Evolutionary conservation across 768 basidiomycete genomes (phyloP), one percentile per base, ranked within the genome.

Genomic region (Roridomyces roridus): DNA sequence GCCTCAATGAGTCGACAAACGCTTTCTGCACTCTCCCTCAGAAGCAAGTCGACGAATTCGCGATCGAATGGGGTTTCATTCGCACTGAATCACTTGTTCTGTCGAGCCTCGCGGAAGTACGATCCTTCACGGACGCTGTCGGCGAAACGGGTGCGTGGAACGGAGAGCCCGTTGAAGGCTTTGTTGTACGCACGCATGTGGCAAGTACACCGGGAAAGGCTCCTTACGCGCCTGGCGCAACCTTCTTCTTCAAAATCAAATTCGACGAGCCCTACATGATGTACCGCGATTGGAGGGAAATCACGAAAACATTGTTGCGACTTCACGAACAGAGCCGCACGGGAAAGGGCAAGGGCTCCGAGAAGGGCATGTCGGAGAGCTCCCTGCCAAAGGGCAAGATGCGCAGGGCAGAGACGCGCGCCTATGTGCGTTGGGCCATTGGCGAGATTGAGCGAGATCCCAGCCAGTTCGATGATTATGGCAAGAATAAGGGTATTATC

Each of bases 201-300:
- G 40, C 71, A 42, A 66, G 65, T 51, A 72, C 68, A 17, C 74
- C 72, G 20, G 66, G 62, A n/a, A 57, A 67, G 17, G 80, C 84
- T 1, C 95, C 94, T 0, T 97, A 98, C 67, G 70, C 79, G 0
- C 72, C 87, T 1, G 92, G 89, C 26, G 85, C 90, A 2, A 89
- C 93, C 0, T 96, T 98, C 80, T 98, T 99, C 82, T 98, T 97
- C 87, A 99, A 99, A 70, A 82, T 98, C 76, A 99, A 99, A 70
- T 98, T 98, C 72, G 95, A 98, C 72, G 94, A 98, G 68, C 96
- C 96, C 3, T 99, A 99, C 70, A 87, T 98, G 83, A 96, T 96
- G 87, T 98, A 97, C 74, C 89, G 97, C 51, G 92, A 96, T 69
- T 98, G 95, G 94, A 83, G 96, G 51, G 96, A 98, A 73, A 80